Percentiles rank a stretch among this genome's conserved stretches.
Evolutionary conservation across 768 basidiomycete genomes (phyloP).

Genomic region (Russula earlei): DNA sequence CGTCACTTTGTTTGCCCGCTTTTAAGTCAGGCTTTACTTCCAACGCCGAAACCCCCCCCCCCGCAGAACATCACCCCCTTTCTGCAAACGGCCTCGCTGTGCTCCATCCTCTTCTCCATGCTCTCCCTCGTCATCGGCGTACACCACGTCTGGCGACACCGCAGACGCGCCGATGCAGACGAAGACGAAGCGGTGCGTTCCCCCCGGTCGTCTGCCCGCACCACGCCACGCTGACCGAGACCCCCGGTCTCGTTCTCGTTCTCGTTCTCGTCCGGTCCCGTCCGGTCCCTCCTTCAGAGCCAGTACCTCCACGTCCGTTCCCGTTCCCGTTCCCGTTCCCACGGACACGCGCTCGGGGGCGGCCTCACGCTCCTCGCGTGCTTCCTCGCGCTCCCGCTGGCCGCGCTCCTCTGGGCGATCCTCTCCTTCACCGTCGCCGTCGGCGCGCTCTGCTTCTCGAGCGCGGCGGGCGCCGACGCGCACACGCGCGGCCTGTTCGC

Average conservation of each 20-base stretch:
- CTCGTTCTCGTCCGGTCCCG: not conserved
- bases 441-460: not conserved
- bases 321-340: no score
- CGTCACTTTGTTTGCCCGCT: no score
- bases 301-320: not conserved
- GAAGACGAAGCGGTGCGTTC: conserved; percentile 10
- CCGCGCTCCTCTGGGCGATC: conserved; percentile 5
- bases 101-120: conserved; percentile 20
- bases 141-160: conserved; percentile 23
- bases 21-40: no score
- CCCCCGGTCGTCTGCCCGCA: not conserved
- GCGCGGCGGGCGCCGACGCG: not conserved
- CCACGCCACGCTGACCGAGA: no score
- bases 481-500: not conserved
- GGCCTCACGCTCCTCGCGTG: not conserved
- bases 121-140: conserved; percentile 20
- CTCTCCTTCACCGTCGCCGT: conserved; percentile 1
- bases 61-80: not conserved
- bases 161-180: conserved; percentile 16
- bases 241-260: no score
- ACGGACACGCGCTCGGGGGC: not conserved
- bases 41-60: no score
- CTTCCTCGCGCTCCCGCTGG: conserved; percentile 8
- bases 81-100: conserved; percentile 10
- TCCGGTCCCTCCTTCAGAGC: not conserved